Evolutionary conservation across 176 grass and related monocot species (phyloP), one percentile per base, ranked within the genome.

Genomic region (Oryza glaberrima): DNA sequence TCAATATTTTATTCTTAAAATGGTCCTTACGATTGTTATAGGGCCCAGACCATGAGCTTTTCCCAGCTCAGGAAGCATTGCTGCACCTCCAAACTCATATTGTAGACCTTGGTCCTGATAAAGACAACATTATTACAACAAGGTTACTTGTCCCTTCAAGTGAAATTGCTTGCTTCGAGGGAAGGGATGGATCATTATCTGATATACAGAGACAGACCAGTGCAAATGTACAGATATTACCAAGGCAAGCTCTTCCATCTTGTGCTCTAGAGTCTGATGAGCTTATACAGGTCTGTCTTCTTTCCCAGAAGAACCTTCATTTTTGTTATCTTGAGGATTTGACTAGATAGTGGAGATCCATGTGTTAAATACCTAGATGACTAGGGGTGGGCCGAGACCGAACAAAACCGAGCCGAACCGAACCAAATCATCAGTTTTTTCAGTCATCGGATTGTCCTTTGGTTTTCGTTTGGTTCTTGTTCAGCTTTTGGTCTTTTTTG

Each of bases 21-120:
- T 19, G 81, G 61, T 40, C 35, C 52, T 51, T 82, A 48, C 16
- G 80, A 72, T 77, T 85, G 28, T 66, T 74, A 52, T 79, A 98
- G 96, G 96, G 91, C 77, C 93, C 93, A 81, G 93, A 94, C 54
- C 83, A 94, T 69, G 96, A 96, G 79, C 83, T 98, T 90, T 98
- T 98, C 22, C 96, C 93, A 36, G 93, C 96, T 79, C 96, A 98
- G 75, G 96, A 98, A 80, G 96, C 96, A 38, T 82, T 94, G 54
- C 91, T 98, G 40, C 96, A 98, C 86, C 92, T 98, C 75, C 96
- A 98, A 83, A 94, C 86, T 81, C 83, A 92, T 79, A 98, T 96
- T 81, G 96, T 96, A 63, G 96, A 98, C 86, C 91, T 96, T 74
- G 96, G 96, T 45, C 96, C 93, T 83, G 96, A 98, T 54, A 94